Conservation (phyloP, 2,329 filamentous ascomycete species). For the Ceratocystiopsis brevicomis region DNA sequence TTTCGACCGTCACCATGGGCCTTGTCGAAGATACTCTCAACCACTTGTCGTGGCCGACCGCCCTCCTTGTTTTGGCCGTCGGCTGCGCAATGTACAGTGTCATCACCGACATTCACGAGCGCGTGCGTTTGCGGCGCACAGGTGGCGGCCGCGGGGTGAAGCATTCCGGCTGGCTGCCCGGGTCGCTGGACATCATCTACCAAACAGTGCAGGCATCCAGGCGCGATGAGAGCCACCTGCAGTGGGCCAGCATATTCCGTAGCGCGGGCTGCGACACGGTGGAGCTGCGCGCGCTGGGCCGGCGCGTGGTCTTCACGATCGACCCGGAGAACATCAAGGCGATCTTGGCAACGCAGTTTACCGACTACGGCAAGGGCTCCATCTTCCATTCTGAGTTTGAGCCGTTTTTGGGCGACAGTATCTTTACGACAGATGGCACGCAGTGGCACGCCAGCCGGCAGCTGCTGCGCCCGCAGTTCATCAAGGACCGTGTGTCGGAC, state of each 20-base stretch:
- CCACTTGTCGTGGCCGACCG: constrained; percentile 23
- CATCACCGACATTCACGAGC: constrained; percentile 2
- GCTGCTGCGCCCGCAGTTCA: constrained; percentile 70
- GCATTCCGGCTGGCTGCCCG: constrained; percentile 3
- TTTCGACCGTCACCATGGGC: constrained; percentile 20
- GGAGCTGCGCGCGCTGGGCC: constrained; percentile 35
- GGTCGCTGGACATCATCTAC: constrained; percentile 47
- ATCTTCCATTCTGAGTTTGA: constrained; percentile 58
- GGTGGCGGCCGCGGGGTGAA: constrained; percentile 2
- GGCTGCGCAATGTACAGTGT: constrained; percentile 18
- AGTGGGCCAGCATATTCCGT: constrained; percentile 38
- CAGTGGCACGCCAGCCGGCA: constrained; percentile 67
- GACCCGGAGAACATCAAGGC: constrained; percentile 87
- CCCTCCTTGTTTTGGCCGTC: constrained; percentile 19
- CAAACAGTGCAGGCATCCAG: constrained; percentile 32
- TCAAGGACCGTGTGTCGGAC: constrained; percentile 67
- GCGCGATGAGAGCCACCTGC: constrained; percentile 36
- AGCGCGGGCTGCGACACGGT: constrained; percentile 31
- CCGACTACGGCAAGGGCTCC: constrained; percentile 66
- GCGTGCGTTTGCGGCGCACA: constrained; percentile 4
- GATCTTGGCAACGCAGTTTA: constrained; percentile 70
- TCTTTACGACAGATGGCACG: constrained; percentile 63
- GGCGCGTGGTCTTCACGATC: constrained; percentile 52
- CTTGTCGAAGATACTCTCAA: constrained; percentile 29
- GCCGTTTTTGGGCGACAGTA: constrained; percentile 56